These are phyloP conservation scores for Diaporthe australafricana DNA, from an alignment of 2,329 filamentous ascomycete genomes.

Conservation along the genomic window DNA sequence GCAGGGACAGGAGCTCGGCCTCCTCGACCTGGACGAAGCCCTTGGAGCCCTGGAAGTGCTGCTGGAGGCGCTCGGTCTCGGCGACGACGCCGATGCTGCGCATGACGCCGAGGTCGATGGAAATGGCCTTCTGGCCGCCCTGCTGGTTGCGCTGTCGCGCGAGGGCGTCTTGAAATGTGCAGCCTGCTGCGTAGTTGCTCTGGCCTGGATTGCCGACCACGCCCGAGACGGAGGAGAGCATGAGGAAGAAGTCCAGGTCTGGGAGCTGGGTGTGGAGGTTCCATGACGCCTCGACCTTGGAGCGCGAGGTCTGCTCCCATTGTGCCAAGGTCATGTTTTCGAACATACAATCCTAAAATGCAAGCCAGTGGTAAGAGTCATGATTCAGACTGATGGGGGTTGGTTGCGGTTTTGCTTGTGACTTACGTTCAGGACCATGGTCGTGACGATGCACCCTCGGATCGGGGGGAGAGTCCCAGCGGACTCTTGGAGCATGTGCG, in stretches of 20 bases:
- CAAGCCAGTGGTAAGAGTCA: neutral
- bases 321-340: slow-evolving; percentile 17
- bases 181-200: slow-evolving; percentile 47
- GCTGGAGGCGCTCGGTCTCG: slow-evolving; percentile 35
- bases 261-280: slow-evolving; percentile 41
- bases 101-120: slow-evolving; percentile 43
- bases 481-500: neutral
- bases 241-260: slow-evolving; percentile 47
- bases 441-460: slow-evolving; percentile 3
- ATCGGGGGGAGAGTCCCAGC: neutral
- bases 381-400: neutral
- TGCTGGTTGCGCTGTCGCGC: slow-evolving; percentile 36
- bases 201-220: slow-evolving; percentile 41
- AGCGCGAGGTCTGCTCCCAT: slow-evolving; percentile 30
- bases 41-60: slow-evolving; percentile 28
- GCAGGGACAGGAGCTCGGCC: slow-evolving; percentile 42
- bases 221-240: slow-evolving; percentile 43
- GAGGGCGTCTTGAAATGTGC: slow-evolving; percentile 48
- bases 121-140: slow-evolving; percentile 34
- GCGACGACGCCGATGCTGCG: slow-evolving; percentile 40
- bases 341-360: neutral
- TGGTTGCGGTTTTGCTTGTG: too few relatives aligned
- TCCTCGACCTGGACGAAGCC: slow-evolving; percentile 40
- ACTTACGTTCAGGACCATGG: slow-evolving; percentile 20
- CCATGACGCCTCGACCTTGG: slow-evolving; percentile 33